Percentiles rank a stretch among this genome's conserved stretches.
Evolutionary conservation across 1,284 basidiomycete species (phyloP).

Genomic region (Cutaneotrichosporon daszewskae): DNA sequence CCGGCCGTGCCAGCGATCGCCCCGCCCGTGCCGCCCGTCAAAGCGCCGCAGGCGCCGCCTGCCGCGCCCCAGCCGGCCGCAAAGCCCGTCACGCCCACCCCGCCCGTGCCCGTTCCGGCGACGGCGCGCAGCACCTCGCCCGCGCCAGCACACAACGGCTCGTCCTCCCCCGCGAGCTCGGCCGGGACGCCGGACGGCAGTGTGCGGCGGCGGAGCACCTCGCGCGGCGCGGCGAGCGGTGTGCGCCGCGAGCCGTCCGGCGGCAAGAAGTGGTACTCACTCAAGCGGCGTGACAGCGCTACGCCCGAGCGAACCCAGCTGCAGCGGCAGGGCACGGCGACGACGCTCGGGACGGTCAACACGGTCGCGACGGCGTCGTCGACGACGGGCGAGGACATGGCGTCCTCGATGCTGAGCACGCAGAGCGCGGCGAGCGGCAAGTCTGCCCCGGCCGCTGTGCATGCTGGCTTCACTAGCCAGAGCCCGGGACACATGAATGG

Average conservation of each 20-base stretch:
- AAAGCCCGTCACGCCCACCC: no score
- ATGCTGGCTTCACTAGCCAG: no score
- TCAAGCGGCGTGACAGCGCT: constrained; percentile 2
- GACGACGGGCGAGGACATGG: no score
- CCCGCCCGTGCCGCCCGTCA: no score
- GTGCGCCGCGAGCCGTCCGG: constrained; percentile 3
- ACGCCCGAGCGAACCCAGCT: background rate
- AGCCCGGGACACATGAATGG: no score
- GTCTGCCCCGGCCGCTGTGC: no score
- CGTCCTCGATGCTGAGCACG: constrained; percentile 5
- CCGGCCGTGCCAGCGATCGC: background rate
- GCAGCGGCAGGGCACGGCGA: constrained; percentile 9
- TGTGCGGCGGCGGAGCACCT: background rate
- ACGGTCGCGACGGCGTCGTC: background rate
- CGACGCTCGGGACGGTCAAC: constrained; percentile 9
- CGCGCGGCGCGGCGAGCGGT: no score
- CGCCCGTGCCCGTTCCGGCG: background rate
- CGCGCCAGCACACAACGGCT: background rate
- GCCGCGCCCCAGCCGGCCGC: no score
- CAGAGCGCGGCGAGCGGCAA: background rate
- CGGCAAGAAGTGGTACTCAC: constrained; percentile 2
- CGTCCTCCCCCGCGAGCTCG: background rate
- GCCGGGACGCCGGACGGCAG: constrained; percentile 3
- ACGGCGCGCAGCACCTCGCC: background rate
- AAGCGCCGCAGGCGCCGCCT: background rate